Conservation (phyloP, 2,329 filamentous ascomycete species). For the Sporothrix globosa region DNA sequence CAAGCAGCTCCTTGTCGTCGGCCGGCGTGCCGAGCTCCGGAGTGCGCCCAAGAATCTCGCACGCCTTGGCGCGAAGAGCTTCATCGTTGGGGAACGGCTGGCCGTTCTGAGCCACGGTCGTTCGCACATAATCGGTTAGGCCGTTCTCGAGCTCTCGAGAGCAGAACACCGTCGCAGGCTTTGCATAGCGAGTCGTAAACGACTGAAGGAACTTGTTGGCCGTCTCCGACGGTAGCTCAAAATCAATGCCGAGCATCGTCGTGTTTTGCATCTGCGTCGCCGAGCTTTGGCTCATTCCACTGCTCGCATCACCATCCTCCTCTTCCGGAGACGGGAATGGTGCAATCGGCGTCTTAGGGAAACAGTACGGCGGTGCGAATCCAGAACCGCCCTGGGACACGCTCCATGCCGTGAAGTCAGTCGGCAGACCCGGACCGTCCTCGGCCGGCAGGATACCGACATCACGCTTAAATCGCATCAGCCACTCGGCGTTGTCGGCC, state of each 20-base stretch:
- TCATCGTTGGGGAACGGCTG: conserved; percentile 54
- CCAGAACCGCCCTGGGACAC: conserved; percentile 56
- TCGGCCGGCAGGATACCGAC: conserved; percentile 55
- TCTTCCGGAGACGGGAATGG: conserved; percentile 40
- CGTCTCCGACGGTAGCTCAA: conserved; percentile 50
- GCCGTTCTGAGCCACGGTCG: conserved; percentile 43
- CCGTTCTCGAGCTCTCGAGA: conserved; percentile 62
- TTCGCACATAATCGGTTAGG: conserved; percentile 53
- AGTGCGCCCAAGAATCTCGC: conserved; percentile 51
- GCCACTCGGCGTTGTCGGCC: conserved; percentile 66
- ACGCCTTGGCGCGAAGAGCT: conserved; percentile 51
- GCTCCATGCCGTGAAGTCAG: conserved; percentile 49
- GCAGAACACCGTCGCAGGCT: conserved; percentile 59
- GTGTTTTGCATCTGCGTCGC: conserved; percentile 8
- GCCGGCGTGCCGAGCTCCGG: conserved; percentile 52
- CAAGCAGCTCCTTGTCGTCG: conserved; percentile 57
- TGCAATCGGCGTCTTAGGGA: conserved; percentile 48
- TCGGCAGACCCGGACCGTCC: conserved; percentile 55
- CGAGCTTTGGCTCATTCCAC: conserved; percentile 45
- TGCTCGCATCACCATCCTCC: conserved; percentile 44
- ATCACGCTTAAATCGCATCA: conserved; percentile 64
- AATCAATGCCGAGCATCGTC: conserved; percentile 41
- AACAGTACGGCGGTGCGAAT: conserved; percentile 59
- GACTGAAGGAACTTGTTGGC: conserved; percentile 55
- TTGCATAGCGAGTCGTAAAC: conserved; percentile 50